Base-by-base conservation (phyloP, 2,329 filamentous ascomycete genomes). In the Tolypocladium sp. region DNA sequence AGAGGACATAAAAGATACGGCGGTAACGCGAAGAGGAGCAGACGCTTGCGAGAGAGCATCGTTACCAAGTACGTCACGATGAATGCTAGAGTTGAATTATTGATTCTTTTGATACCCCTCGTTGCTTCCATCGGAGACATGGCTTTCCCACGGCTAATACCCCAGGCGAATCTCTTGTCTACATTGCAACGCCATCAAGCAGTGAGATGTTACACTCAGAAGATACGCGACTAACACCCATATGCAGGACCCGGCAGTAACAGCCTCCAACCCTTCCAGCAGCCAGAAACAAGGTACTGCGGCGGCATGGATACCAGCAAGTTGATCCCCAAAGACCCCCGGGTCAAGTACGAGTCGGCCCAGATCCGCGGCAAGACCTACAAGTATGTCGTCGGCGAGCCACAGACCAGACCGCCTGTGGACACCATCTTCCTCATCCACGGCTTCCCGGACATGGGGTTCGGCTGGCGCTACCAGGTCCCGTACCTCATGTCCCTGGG, bases 401-500 rank as follows among this genome's bases (percentile, higher is more conserved):
- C 84, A 2, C 63, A 71, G 65, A 69, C 71, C 52, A 69, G 72
- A 49, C 75, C 75, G 40, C 66, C 60, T 41, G n/a, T 73, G 58
- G 79, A 76, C 52, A 84, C 81, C 20, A 74, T 84, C 58, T 73
- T 85, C 60, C 75, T 82, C 13, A 60, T 90, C 68, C 89, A 92
- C 73, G 92, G 92, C 64, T 95, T 87, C 75, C 92, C 92, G 0
- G 92, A 96, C 73, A 74, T 94, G 22, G 84, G 85, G 10, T 86
- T 92, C 69, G 91, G 89, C 69, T 97, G 93, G 93, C 87, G 92
- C 62, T 88, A 90, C 74, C 92, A 97, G 73, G 89, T 97, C 61
- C 92, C 92, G 0, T 74, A 85, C 65, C 81, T 97, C 27, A 73
- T 89, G 40, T 80, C 86, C 7, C 78, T 91, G 59, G 88, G 88